Conservation (phyloP, 306 rosid genomes). For the Aeschynomene evenia region DNA sequence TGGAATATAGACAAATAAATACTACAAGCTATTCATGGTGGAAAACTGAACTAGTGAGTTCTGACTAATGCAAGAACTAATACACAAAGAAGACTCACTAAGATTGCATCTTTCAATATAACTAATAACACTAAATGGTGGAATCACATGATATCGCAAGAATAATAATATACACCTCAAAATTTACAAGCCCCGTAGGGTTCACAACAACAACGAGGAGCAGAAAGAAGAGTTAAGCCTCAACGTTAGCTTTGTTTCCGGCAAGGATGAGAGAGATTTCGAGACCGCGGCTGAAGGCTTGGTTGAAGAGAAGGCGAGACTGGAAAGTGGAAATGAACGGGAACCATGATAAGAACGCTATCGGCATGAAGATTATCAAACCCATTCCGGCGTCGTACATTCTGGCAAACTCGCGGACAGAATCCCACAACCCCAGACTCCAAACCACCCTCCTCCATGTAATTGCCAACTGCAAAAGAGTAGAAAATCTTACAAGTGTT, state of each 20-base stretch:
- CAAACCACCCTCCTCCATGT: constrained; percentile 70
- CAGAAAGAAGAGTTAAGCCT: constrained; percentile 29
- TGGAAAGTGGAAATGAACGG: constrained; percentile 95
- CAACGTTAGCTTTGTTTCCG: constrained; percentile 93
- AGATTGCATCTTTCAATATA: background rate
- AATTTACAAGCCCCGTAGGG: constrained; percentile 26
- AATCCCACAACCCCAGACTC: constrained; percentile 85
- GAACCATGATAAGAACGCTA: constrained; percentile 87
- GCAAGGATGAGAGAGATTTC: constrained; percentile 96
- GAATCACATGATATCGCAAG: constrained; percentile 25
- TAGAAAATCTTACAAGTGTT: constrained; percentile 6
- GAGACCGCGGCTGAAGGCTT: constrained; percentile 97
- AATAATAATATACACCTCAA: constrained; percentile 26
- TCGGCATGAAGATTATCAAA: constrained; percentile 67
- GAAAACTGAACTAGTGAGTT: constrained; percentile 2
- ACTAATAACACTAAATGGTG: constrained; percentile 26
- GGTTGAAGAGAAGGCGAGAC: constrained; percentile 94
- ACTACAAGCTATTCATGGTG: background rate
- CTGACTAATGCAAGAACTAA: constrained; percentile 17
- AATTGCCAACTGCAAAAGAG: constrained; percentile 68
- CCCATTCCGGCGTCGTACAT: constrained; percentile 99
- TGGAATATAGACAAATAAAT: background rate
- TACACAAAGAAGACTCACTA: background rate
- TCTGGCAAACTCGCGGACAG: constrained; percentile 89
- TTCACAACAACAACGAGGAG: background rate